Evolutionary conservation across 2,329 filamentous ascomycete species (phyloP), one percentile per base, ranked within the genome.

Genomic region (Penicillium psychrosexuale): DNA sequence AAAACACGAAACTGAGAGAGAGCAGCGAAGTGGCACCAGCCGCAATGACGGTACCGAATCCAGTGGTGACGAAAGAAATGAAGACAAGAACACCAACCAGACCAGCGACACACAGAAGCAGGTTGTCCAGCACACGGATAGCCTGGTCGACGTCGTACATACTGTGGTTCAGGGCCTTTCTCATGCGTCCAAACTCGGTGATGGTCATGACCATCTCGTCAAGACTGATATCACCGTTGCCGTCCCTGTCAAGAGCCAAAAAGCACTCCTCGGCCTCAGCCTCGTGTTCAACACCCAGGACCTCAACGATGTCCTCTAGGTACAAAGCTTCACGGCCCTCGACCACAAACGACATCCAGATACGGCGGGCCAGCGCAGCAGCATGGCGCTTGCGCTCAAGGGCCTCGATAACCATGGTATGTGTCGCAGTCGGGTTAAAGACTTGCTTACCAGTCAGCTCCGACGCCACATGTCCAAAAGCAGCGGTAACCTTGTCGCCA

Each of bases 111-210:
- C 89, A 87, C 58, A 90, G 82, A 19, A 97, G 81, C 49, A 99
- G 84, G 61, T 88, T 87, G 75, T 99, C 93, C 38, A 99, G 85
- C 9, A 95, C 93, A 61, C 87, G 84, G 69, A 97, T 90, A 34
- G 94, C 94, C 74, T 97, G 91, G 65, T 94, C 90, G 62, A 99
- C 94, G 73, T 99, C 94, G 77, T 96, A 91, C 91, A 97, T 95
- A 75, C 91, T 96, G 72, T 89, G 90, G 37, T 85, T 84, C 64
- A 97, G 92, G 3, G 92, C 86, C 76, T 96, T 95, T 68, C 93
- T 84, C 71, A 93, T 90, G 59, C 89, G 87, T 51, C 90, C 89
- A 59, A 94, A 87, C 57, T 96, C 90, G 19, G 89, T 84, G 19
- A 96, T 83, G 62, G 91, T 92, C 68, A 92, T 82, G 53, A 96